Base-by-base conservation (phyloP, 768 basidiomycete genomes). In the Cystobasidium onofrii region DNA sequence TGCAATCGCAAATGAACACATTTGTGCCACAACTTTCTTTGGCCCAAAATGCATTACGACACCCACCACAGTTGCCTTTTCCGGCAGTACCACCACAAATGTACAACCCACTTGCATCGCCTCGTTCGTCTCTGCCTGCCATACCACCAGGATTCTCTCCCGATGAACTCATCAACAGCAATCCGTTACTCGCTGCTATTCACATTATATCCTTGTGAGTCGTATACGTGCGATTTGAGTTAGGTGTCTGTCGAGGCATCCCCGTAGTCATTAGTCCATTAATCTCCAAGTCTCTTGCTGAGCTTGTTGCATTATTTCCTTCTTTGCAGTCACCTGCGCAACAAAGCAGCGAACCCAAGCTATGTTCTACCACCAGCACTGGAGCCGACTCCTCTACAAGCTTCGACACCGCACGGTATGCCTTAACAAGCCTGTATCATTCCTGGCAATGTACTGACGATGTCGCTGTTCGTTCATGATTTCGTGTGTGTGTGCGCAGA, bases 191-290 rank as follows among this genome's bases (percentile, higher is more conserved):
- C 18, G 36, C 33, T 3, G 54, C 55, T 13, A 41, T 71, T 31
- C 69, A 71, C n/a, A 27, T 60, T 29, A 60, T 71, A 39, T 55
- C 69, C 4, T 71, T 31, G 69, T 71, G n/a, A 46, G 69, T 39
- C 13, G 17, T 7, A n/a, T 36, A 41, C 23, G 12, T 44, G 18
- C 20, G 10, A 70, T 25, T 29, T n/a, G 46, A 20, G n/a, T n/a
- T n/a, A n/a, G n/a, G n/a, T n/a, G n/a, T n/a, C n/a, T n/a, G n/a
- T n/a, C n/a, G n/a, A n/a, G n/a, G n/a, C n/a, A n/a, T n/a, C n/a
- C n/a, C n/a, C n/a, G n/a, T n/a, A n/a, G n/a, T n/a, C n/a, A n/a
- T n/a, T n/a, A n/a, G n/a, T n/a, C n/a, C n/a, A n/a, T n/a, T n/a
- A n/a, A n/a, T n/a, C n/a, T n/a, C n/a, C n/a, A n/a, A n/a, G n/a